A percentile compares a stretch with the other conserved stretches of the same genome.
Evolutionary conservation across 2,329 filamentous ascomycete genomes (phyloP).

Genomic region (Laburnicola sp.): DNA sequence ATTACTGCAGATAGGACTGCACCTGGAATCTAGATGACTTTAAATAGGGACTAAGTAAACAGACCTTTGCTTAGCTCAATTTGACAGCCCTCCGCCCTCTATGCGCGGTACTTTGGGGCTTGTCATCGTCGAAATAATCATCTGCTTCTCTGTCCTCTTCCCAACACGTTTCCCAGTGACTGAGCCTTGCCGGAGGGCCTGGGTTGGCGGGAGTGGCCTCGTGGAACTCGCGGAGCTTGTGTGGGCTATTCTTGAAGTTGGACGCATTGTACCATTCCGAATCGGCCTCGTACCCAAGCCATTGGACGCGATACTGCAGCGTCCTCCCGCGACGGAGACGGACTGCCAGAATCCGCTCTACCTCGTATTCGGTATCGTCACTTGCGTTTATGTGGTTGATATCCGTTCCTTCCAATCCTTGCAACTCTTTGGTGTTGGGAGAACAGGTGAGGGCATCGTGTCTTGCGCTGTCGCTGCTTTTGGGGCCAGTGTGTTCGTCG

Average conservation of each 20-base stretch:
- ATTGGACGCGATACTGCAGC: too few species aligned
- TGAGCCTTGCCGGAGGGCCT: neutral
- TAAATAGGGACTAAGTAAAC: neutral
- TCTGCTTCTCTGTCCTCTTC: neutral
- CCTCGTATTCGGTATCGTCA: too few species aligned
- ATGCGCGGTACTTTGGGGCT: neutral
- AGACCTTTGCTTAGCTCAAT: neutral
- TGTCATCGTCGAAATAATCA: neutral
- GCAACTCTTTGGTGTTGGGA: constrained; percentile 1
- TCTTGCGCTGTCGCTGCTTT: constrained; percentile 1
- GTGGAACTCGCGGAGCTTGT: too few species aligned
- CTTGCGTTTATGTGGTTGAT: too few species aligned
- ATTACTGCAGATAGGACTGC: neutral
- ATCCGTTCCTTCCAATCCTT: neutral
- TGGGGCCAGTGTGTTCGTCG: neutral
- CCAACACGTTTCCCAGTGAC: neutral
- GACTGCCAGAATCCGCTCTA: too few species aligned
- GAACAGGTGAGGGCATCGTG: neutral
- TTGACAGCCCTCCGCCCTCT: neutral
- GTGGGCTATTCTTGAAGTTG: too few species aligned
- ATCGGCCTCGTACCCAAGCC: too few species aligned
- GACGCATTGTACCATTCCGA: too few species aligned
- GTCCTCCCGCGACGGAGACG: too few species aligned
- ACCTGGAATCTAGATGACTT: neutral
- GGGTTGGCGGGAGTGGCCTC: too few species aligned